Evolutionary conservation across 2,329 filamentous ascomycete species (phyloP), one percentile per base, ranked within the genome.

Genomic region (Apiospora rasikravindrae): DNA sequence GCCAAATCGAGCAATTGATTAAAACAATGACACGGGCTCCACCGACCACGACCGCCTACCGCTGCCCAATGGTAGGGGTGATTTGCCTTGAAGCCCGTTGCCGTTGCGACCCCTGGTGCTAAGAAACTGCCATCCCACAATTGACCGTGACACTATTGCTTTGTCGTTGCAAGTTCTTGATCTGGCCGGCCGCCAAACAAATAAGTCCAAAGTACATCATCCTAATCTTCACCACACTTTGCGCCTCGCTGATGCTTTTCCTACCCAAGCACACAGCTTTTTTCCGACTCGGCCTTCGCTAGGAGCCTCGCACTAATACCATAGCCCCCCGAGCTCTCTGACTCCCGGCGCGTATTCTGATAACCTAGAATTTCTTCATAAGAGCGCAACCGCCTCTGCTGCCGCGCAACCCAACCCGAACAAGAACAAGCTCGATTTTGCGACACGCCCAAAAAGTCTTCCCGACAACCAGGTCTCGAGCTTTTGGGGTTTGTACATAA

Each of bases 71-170:
- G 33, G 57, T 64, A 64, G 57, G 33, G 10, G 33, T 37, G 16
- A 37, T 64, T 37, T 37, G 57, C 8, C 29, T 37, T 33, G 26
- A 33, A 33, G 57, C 29, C 57, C 57, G 57, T 64, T 64, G 57
- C 57, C 57, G 57, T 64, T 64, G 57, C 57, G 57, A 64, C 57
- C 57, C 57, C 33, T 64, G 57, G 57, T 64, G 57, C 57, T 64
- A 37, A 64, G 57, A 64, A 16, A 37, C 57, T 64, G 57, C 57
- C 33, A 64, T 40, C 57, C 53, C 53, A 61, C 53, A 61, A 61
- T 61, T 61, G 53, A 37, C 53, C 53, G 53, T 61, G 53, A 37
- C 33, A 64, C 57, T 64, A 64, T 40, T 64, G 57, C 33, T 40
- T 64, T 64, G 33, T 64, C 33, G 8, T 64, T 64, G 29, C 45